Evolutionary conservation across 768 basidiomycete species (phyloP), one percentile per base, ranked within the genome.

Genomic region (Serendipita sp.): DNA sequence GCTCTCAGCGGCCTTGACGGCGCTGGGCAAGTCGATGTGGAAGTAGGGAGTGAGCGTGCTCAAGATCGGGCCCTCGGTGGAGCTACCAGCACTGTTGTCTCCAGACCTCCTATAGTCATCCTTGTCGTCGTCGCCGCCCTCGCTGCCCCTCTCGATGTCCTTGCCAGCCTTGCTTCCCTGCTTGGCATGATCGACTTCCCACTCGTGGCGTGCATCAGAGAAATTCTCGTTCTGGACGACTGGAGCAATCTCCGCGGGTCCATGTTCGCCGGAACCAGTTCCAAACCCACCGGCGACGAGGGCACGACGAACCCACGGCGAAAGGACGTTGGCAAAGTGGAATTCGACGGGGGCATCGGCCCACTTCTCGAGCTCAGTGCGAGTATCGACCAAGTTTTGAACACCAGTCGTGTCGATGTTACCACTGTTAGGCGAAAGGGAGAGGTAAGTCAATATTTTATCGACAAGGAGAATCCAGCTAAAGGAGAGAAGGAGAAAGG

Each of bases 401-500:
- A 91, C 79, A 24, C 88, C 86, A 1, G 96, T 98, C 4, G 89
- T 90, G 69, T 99, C 96, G 44, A 98, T 79, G 66, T 97, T 87
- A 50, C 83, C 84, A 63, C 87, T 90, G 34, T 38, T 14, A 38
- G 34, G n/a, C n/a, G n/a, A 71, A 16, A 53, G 34, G 34, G 30
- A 11, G 22, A 61, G 58, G 16, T 58, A 20, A 33, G 61, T 65
- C 24, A 61, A 48, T 62, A 44, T 58, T n/a, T n/a, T 38, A 20
- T 41, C 38, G 2, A 41, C 13, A 33, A 34, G n/a, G n/a, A n/a
- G n/a, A n/a, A n/a, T n/a, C n/a, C n/a, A n/a, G n/a, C n/a, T n/a
- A n/a, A n/a, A n/a, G n/a, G 14, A 53, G 7, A 24, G n/a, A 14
- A 28, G 22, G 5, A 44, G 34, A 5, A 38, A 38, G 34, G 34